phyloP scores from a whole-genome alignment of 306 rosid species.

The Herpetospermum pedunculosum region DNA sequence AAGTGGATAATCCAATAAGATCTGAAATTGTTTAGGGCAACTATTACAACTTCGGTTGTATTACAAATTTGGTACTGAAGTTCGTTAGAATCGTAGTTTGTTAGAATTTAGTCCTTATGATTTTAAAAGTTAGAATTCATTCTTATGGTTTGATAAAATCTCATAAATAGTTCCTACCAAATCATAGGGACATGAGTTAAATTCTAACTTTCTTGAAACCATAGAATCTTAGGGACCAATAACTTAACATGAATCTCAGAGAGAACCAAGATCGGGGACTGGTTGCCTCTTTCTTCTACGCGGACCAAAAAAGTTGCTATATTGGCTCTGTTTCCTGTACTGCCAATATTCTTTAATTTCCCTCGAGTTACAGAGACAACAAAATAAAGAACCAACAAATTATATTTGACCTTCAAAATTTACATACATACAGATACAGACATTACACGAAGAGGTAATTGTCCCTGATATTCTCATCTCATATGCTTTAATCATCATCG shows the following conservation, averaged over 20 bases:
- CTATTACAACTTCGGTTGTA: too few relatives aligned
- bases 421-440: slow-evolving; percentile 2
- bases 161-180: too few relatives aligned
- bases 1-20: neutral
- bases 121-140: too few relatives aligned
- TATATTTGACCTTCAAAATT: slow-evolving; percentile 7
- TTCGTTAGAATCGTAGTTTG: too few relatives aligned
- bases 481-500: neutral
- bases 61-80: too few relatives aligned
- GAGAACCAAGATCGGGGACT: neutral
- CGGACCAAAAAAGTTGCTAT: neutral
- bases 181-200: too few relatives aligned
- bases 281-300: neutral
- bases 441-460: neutral
- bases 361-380: neutral
- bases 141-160: too few relatives aligned
- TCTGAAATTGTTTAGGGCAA: too few relatives aligned
- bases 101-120: too few relatives aligned
- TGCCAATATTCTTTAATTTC: neutral
- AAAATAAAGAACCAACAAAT: neutral
- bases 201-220: too few relatives aligned
- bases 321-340: neutral
- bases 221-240: too few relatives aligned
- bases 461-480: slow-evolving; percentile 1
- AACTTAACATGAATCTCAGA: too few relatives aligned